Base-by-base conservation (phyloP, 108 stramenopile species). In the Cyclotella sp. region DNA sequence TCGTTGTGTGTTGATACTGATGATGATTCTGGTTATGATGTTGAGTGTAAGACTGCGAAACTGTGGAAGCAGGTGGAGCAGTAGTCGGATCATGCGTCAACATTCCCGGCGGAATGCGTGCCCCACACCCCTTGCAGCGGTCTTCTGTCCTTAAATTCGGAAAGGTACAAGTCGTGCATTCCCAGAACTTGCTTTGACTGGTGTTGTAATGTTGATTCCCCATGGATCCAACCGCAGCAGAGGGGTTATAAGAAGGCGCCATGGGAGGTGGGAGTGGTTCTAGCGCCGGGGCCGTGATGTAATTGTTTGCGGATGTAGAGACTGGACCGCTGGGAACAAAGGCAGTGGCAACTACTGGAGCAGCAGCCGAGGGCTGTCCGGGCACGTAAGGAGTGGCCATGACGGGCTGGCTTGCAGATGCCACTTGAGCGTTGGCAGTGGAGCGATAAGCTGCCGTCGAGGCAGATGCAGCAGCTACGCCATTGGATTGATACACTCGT, bases 371-470 rank as follows among this genome's bases (percentile, higher is more conserved):
- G 3, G 52, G 15, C 0, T 13, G 9, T 29, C 44, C 60, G 28
- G 76, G 42, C 18, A 70, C 76, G 16, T 46, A 68, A 34, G 75
- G 67, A 47, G 75, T 76, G n/a, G 75, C 75, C 68, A 61, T 30
- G 46, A 68, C 75, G 59, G 44, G 71, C 45, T 60, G 57, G 3
- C 19, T 49, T 57, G 68, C 34, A 51, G 28, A 29, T 12, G 27
- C 29, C 9, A 30, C 47, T 53, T 70, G 55, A 16, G 68, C 65
- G 9, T 44, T 11, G 39, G 69, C 54, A 21, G 65, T 1, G 18
- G 55, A 16, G 11, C 13, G 30, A 27, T 18, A 41, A 1, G 53
- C 5, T 3, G 53, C 13, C 6, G 70, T 15, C 8, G 43, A 8
- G 46, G 71, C 44, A n/a, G 78, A 27, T 43, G 75, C 44, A 8